Evolutionary conservation across 768 basidiomycete genomes (phyloP), one percentile per base, ranked within the genome.

Genomic region (Imleria badia): DNA sequence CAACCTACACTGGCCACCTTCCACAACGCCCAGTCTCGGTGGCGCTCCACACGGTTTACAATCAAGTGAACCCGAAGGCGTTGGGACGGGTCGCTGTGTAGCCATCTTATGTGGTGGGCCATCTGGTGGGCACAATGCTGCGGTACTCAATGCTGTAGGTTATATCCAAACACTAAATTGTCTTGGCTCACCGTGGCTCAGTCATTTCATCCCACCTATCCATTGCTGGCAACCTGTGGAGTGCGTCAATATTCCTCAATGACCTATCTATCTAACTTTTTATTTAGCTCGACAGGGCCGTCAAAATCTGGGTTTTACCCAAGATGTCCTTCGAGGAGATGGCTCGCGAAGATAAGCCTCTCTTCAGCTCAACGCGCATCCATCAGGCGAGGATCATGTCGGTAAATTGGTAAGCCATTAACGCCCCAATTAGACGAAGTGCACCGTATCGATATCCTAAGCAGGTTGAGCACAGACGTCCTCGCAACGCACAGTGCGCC

Each of bases 151-250:
- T 46, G 86, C 87, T 20, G 88, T 85, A 61, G 58, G 79, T 64
- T 12, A 34, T 26, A 19, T 50, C 48, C 19, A 2, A 36, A 29
- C 17, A 46, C 17, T 5, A 47, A 26, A 20, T 36, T 41, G 17
- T 49, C 42, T 23, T 49, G 45, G 31, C 55, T 60, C 20, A 52
- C 29, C 45, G 36, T 41, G 34, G 5, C 22, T 23, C 40, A 90
- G 88, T 81, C 84, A 26, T 92, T 91, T 69, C 87, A 91, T 65
- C 77, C 81, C 0, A 69, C 70, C 11, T 70, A 78, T 48, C 86
- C 87, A 5, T 60, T 91, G 15, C 76, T 92, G 48, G 89, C 88
- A 11, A 92, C 90, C 15, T 86, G 88, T 62, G 89, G 89, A 20
- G 89, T 91, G 66, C 55, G 84, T 72, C 7, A 13, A 26, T 46